Base-by-base conservation (phyloP, 1,139 yeast genomes). In the Scheffersomyces segobiensis region DNA sequence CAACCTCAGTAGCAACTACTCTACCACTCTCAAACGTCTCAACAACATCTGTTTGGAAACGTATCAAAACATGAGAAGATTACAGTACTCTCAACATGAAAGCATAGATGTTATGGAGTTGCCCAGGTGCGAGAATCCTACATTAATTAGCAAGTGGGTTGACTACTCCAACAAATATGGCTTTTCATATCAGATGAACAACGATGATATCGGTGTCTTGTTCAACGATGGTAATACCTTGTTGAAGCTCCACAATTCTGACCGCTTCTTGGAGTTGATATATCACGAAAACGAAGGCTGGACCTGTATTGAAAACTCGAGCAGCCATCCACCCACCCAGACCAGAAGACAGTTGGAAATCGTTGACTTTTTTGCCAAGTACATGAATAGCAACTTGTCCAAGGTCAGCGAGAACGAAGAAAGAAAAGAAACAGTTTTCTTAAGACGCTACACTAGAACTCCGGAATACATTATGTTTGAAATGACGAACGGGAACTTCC, bases 121-220 rank as follows among this genome's bases (percentile, higher is more conserved):
- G 57, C 83, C 83, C 52, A 69, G 75, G 22, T 80, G 85, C 64
- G 87, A 83, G 65, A 85, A 85, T 63, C 95, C 95, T 17, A 83
- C 88, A 18, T 85, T 91, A 62, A 88, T 95, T 55, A 89, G 96
- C 62, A 93, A 93, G 72, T 96, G 99, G 99, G 99, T 96, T 42
- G 99, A 96, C 73, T 95, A 95, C 72, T 91, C 97, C 50, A 93
- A 93, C 76, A 92, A 91, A 70, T 96, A 93, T 73, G 99, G 99
- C 0, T 89, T 96, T 68, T 91, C 97, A 6, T 95, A 95, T 72
- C 97, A 95, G 72, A 78, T 95, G 57, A 91, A 95, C 46, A 90
- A 93, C 58, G 96, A 93, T 60, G 92, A 91, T 65, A 91, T 92
- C 61, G 98, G 98, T n/a, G 97, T 93, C 10, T 80, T 90, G 59